Conservation (phyloP, 306 rosid genomes). For the Prunus salicina region DNA sequence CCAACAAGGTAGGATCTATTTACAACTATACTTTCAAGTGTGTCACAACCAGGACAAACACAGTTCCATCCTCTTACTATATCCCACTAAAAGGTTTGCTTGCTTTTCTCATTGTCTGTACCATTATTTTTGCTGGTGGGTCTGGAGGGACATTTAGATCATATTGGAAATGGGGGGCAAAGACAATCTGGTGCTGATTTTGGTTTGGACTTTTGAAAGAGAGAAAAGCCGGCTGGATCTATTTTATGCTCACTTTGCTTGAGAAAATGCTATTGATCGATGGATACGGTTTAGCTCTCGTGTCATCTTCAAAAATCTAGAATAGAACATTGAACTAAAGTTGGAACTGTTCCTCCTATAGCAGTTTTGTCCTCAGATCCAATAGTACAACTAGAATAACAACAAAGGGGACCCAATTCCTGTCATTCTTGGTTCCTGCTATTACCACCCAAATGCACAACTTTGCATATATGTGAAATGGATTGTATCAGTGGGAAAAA, state of each 20-base stretch:
- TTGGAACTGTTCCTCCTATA: neutral
- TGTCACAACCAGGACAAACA: conserved; percentile 29
- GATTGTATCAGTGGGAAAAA: neutral
- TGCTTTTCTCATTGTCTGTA: conserved; percentile 26
- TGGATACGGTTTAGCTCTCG: neutral
- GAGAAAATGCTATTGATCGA: neutral
- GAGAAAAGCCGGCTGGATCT: conserved; percentile 8
- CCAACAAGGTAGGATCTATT: conserved; percentile 41
- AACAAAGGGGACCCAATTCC: conserved; percentile 19
- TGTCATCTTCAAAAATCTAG: neutral
- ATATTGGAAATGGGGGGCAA: conserved; percentile 46
- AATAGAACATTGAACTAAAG: neutral
- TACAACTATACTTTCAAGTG: conserved; percentile 15
- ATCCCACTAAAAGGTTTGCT: conserved; percentile 36
- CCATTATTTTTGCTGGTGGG: conserved; percentile 47
- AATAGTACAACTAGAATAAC: neutral
- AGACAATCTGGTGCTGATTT: conserved; percentile 44
- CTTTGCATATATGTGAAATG: neutral
- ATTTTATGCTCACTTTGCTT: neutral
- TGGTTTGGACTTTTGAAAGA: conserved; percentile 35
- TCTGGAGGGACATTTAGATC: conserved; percentile 35
- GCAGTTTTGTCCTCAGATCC: neutral
- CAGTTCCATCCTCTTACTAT: conserved; percentile 29
- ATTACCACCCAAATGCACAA: conserved; percentile 1
- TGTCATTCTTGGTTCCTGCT: conserved; percentile 14